Base-by-base conservation (phyloP, 2,329 filamentous ascomycete genomes). In the Pochonia chlamydosporia region DNA sequence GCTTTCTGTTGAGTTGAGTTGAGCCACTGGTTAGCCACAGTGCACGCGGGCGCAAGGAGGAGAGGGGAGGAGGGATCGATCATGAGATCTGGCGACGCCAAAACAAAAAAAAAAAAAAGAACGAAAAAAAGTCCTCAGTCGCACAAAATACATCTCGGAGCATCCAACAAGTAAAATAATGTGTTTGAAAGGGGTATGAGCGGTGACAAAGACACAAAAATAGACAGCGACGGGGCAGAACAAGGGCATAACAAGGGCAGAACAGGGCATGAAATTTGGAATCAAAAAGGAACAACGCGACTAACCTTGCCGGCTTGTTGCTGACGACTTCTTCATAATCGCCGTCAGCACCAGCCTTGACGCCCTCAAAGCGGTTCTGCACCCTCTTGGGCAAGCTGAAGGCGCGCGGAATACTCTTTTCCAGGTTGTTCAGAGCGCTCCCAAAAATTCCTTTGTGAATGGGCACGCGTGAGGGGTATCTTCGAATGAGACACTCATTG, bases 321-420 rank as follows among this genome's bases (percentile, higher is more conserved):
- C 75, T 69, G 24, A 62, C 63, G 10, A 79, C 69, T 57, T 93
- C 88, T 61, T 89, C 85, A 60, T 95, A 96, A 56, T 87, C 85
- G 56, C 91, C 88, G 55, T 90, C 83, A 21, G 79, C 69, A 40
- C 85, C 87, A 24, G 87, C 88, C 60, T 76, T 79, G 47, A 96
- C 89, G 46, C 85, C 87, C 54, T 89, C 84, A 59, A 93, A 97
- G 59, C 82, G 82, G 33, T 84, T 81, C 54, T 89, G 84, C 50
- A 95, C 73, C 30, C 79, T 72, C 50, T 72, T 69, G 2, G 92
- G 89, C 25, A 96, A 76, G 49, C 76, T 72, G 65, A 89, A 95
- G 28, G 86, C 81, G 43, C 78, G 81, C 28, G 86, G 81, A 55
- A 88, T 89, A 60, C 76, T 82, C 61, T 77, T 77, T 46, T 88